Percentiles rank a stretch among this genome's conserved stretches.
Conservation (phyloP, 148 eudicot species). For the Rhododendron ferrugineum region DNA sequence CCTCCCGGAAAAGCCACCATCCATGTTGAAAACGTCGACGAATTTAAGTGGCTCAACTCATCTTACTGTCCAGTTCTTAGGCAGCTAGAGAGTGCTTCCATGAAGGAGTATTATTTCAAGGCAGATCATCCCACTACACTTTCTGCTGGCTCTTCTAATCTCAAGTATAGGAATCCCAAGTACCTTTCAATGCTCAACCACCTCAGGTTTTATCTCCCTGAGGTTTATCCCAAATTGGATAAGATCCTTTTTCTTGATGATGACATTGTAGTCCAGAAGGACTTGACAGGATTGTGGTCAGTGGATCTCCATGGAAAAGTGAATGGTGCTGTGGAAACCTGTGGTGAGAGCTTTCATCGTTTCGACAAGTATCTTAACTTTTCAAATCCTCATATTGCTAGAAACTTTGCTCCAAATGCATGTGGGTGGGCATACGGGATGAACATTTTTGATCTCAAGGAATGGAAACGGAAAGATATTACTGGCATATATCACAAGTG, state of each 20-base stretch:
- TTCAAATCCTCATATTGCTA: constrained; percentile 71
- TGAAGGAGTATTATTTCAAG: constrained; percentile 88
- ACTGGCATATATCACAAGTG: constrained; percentile 89
- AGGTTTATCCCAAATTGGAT: constrained; percentile 83
- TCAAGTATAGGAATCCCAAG: constrained; percentile 88
- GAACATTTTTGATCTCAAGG: constrained; percentile 86
- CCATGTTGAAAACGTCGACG: constrained; percentile 87
- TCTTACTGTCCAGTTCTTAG: constrained; percentile 81
- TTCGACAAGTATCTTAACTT: constrained; percentile 85
- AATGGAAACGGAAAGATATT: constrained; percentile 71
- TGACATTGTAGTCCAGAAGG: constrained; percentile 87
- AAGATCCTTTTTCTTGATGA: constrained; percentile 88
- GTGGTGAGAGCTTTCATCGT: constrained; percentile 85
- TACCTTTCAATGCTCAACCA: constrained; percentile 93
- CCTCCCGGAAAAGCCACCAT: constrained; percentile 88
- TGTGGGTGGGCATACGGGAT: constrained; percentile 98
- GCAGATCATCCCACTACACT: constrained; percentile 60
- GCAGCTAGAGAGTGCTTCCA: constrained; percentile 80
- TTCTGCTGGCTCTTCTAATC: constrained; percentile 66
- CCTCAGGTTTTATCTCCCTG: constrained; percentile 77
- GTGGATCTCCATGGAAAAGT: constrained; percentile 81
- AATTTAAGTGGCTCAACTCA: constrained; percentile 85
- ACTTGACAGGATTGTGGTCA: constrained; percentile 68
- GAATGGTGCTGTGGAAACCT: constrained; percentile 91
- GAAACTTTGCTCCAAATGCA: constrained; percentile 75